Conservation (phyloP, 2,329 filamentous ascomycete genomes). For the Lachnellula cervina region DNA sequence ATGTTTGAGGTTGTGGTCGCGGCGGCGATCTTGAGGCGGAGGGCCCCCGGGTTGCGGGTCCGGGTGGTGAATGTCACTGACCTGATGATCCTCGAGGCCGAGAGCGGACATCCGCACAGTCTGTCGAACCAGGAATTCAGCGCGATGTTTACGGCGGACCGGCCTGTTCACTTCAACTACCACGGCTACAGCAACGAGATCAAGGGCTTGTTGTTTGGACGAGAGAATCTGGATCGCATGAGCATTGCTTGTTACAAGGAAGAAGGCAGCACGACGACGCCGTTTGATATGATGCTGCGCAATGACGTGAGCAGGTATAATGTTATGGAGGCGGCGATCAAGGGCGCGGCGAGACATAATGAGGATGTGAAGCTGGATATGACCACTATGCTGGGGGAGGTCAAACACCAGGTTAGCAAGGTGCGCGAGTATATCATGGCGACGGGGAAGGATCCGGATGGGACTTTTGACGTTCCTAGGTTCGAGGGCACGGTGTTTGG, state of each 20-base stretch:
- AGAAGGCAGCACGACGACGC: conserved; percentile 62
- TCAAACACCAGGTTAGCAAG: conserved; percentile 45
- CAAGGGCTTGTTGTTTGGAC: conserved; percentile 56
- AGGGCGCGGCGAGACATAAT: conserved; percentile 43
- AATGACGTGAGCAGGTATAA: conserved; percentile 58
- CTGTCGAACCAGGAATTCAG: conserved; percentile 48
- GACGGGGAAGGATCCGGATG: conserved; percentile 49
- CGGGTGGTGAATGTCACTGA: conserved; percentile 64
- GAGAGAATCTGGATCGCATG: conserved; percentile 46
- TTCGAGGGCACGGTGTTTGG: conserved; percentile 34
- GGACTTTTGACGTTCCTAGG: conserved; percentile 45
- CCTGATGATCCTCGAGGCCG: conserved; percentile 55
- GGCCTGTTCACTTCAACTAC: conserved; percentile 59
- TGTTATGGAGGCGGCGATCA: conserved; percentile 50
- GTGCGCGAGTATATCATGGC: conserved; percentile 47
- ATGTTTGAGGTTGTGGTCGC: conserved; percentile 62
- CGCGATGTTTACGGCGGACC: conserved; percentile 52
- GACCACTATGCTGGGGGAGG: conserved; percentile 55
- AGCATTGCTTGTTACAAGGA: conserved; percentile 57
- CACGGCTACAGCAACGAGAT: conserved; percentile 60
- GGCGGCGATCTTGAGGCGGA: conserved; percentile 47
- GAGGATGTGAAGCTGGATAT: conserved; percentile 50
- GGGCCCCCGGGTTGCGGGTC: conserved; percentile 49
- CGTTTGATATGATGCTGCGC: conserved; percentile 65
- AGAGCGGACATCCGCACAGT: conserved; percentile 54